A percentile compares a stretch with the other conserved stretches of the same genome.
phyloP scores from a whole-genome alignment of 345 rosid species.

The Brassica napus region Da-Ae NC_063446.1:536501-537000 shows the following conservation, averaged over 20 bases:
- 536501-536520: slow-evolving; percentile 76
- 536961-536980: too few species aligned
- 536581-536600: slow-evolving; percentile 70
- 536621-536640: slow-evolving; percentile 67
- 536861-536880: slow-evolving; percentile 70
- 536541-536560: slow-evolving; percentile 68
- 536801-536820: slow-evolving; percentile 64
- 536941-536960: too few species aligned
- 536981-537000: too few species aligned
- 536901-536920: slow-evolving; percentile 36
- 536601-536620: slow-evolving; percentile 67
- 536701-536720: slow-evolving; percentile 70
- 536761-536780: slow-evolving; percentile 70
- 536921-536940: not conserved
- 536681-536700: slow-evolving; percentile 65
- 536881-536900: slow-evolving; percentile 41
- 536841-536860: slow-evolving; percentile 36
- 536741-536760: slow-evolving; percentile 74
- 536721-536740: slow-evolving; percentile 57
- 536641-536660: slow-evolving; percentile 56
- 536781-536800: slow-evolving; percentile 67
- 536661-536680: slow-evolving; percentile 60
- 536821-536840: slow-evolving; percentile 1
- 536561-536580: slow-evolving; percentile 58
- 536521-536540: slow-evolving; percentile 57